A percentile compares a stretch with the other conserved stretches of the same genome.
Evolutionary conservation across 805 yeast species (phyloP).

Genomic region (Sugiyamaella americana): DNA sequence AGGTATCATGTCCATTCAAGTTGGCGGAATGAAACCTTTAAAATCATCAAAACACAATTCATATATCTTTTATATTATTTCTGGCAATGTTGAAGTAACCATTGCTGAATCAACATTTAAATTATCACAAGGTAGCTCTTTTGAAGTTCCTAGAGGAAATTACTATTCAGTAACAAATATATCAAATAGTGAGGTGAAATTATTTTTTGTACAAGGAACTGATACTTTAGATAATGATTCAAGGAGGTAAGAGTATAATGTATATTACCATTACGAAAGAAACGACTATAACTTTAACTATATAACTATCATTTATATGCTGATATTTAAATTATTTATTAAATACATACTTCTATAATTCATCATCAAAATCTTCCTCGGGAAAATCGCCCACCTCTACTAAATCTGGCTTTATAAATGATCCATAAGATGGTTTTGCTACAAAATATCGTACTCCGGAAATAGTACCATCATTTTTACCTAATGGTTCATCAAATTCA

Average conservation of each 20-base stretch:
- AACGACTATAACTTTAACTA: too few species aligned
- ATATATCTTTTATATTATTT: constrained; percentile 67
- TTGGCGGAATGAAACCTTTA: constrained; percentile 46
- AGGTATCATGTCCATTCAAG: constrained; percentile 15
- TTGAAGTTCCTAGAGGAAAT: constrained; percentile 76
- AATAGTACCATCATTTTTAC: constrained; percentile 77
- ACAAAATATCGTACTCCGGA: constrained; percentile 55
- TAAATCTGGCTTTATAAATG: constrained; percentile 64
- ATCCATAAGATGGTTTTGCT: constrained; percentile 57
- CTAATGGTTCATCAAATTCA: constrained; percentile 77
- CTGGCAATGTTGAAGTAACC: constrained; percentile 65
- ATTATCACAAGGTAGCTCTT: constrained; percentile 66
- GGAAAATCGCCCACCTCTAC: constrained; percentile 69
- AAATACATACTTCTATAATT: too few species aligned
- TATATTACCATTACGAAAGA: too few species aligned
- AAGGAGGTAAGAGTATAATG: neutral
- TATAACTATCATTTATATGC: too few species aligned
- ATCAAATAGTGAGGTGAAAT: constrained; percentile 43
- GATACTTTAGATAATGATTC: neutral
- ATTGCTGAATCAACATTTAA: constrained; percentile 53
- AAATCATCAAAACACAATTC: constrained; percentile 60
- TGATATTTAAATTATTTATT: too few species aligned
- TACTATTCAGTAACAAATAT: constrained; percentile 61
- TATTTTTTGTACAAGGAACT: constrained; percentile 64
- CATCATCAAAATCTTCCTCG: constrained; percentile 45